These are phyloP conservation scores for Hypomontagnella monticulosa DNA, from an alignment of 495 filamentous ascomycete genomes.

Conservation along the genomic window DNA sequence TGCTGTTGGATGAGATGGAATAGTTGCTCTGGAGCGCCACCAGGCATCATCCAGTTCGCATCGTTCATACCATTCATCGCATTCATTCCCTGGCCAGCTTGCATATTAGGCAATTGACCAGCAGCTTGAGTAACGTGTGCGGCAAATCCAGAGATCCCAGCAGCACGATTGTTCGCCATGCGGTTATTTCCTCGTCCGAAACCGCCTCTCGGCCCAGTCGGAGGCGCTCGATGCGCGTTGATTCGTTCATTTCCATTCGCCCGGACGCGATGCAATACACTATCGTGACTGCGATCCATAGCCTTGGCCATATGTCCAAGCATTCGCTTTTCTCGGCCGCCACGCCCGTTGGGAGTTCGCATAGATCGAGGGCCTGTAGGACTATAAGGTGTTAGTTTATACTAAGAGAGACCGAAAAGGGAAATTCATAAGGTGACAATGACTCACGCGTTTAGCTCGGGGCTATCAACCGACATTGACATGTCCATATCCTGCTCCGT, in stretches of 20 bases:
- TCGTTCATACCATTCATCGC: conserved; percentile 55
- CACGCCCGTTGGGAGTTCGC: conserved; percentile 71
- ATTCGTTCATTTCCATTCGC: conserved; percentile 79
- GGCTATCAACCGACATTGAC: conserved; percentile 59
- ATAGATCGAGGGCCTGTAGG: conserved; percentile 96
- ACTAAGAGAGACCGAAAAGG: background rate
- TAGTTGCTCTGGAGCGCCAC: conserved; percentile 70
- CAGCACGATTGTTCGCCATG: conserved; percentile 56
- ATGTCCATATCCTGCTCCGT: conserved; percentile 70
- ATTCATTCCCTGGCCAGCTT: conserved; percentile 51
- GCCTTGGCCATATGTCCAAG: conserved; percentile 86
- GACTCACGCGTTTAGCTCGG: conserved; percentile 76
- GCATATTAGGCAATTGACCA: conserved; percentile 43
- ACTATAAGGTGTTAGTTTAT: conserved; percentile 59
- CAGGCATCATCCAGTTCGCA: conserved; percentile 60
- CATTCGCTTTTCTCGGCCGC: conserved; percentile 75
- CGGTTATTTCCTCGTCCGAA: conserved; percentile 61
- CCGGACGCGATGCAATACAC: conserved; percentile 82
- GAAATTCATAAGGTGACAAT: conserved; percentile 1
- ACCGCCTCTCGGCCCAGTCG: conserved; percentile 72
- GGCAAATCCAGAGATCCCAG: conserved; percentile 57
- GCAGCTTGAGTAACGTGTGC: conserved; percentile 50
- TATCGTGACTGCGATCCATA: conserved; percentile 81
- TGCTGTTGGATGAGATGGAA: conserved; percentile 91
- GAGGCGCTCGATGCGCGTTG: conserved; percentile 77